Evolutionary conservation across 2,329 filamentous ascomycete genomes (phyloP), one percentile per base, ranked within the genome.

Genomic region (Colletotrichum musae): DNA sequence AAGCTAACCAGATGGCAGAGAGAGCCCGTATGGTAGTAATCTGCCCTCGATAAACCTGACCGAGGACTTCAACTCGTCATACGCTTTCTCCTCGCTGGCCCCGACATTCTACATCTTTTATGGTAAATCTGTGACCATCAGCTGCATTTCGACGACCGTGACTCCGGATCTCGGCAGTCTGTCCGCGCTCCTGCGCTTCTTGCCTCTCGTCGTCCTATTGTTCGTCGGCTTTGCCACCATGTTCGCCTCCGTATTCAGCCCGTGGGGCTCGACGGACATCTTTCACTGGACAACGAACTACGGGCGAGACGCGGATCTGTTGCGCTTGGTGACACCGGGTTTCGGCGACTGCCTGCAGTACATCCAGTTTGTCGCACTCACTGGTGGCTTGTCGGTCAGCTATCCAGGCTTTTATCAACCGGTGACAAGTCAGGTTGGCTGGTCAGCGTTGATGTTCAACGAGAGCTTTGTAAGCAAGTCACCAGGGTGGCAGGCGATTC

Each of bases 221-320:
- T 85, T 95, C 48, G 93, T 97, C 53, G 96, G 91, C 2, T 80
- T 94, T 67, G 94, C 95, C 15, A 97, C 95, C 6, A 84, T 95
- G 43, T 90, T 94, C 73, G 94, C 96, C 3, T 93, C 91, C 58
- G 93, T 97, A 45, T 95, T 91, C 77, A 98, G 95, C 76, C 96
- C 96, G 0, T 99, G 96, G 95, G 96, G 96, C 21, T 93, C 94
- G 1, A 90, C 90, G 7, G 93, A 99, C 77, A 87, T 95, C 21
- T 98, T 98, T 79, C 91, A 93, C 73, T 99, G 95, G 94, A 94
- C 94, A n/a, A 97, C 94, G 77, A 99, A 99, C 78, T 98, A 97
- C 78, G 96, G 96, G 43, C 91, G 95, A 74, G 96, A 99, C 75
- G 93, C 94, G 70, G 96, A 99, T 81, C 85, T 98, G 73, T 85